phyloP scores from a whole-genome alignment of 331 rosid genomes.

The Acacia pycnantha region DNA sequence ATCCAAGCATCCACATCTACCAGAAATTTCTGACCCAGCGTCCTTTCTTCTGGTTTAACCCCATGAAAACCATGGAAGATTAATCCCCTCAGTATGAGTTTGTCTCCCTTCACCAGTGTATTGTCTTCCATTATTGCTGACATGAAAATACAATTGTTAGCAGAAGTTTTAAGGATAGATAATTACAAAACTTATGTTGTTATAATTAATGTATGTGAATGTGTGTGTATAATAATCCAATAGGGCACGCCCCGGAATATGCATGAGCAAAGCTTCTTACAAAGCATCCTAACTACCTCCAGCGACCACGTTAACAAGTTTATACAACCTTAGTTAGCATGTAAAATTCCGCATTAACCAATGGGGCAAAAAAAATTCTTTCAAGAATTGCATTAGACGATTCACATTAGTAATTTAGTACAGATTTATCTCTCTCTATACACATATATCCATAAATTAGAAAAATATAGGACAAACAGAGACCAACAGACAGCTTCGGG shows the following conservation, averaged over 20 bases:
- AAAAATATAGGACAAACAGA: background rate
- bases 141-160: background rate
- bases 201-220: too few species aligned
- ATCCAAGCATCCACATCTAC: slow-evolving; percentile 92
- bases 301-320: background rate
- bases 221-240: background rate
- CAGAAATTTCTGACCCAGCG: slow-evolving; percentile 74
- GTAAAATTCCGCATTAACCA: background rate
- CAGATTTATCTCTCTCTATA: background rate
- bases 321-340: background rate
- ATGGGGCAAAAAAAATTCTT: background rate
- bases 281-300: background rate
- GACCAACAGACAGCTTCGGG: background rate
- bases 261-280: background rate
- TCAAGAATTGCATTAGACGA: background rate
- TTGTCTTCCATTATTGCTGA: slow-evolving; percentile 47
- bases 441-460: background rate
- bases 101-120: slow-evolving; percentile 55
- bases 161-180: background rate
- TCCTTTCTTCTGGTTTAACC: slow-evolving; percentile 64
- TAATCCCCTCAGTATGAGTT: slow-evolving; percentile 74
- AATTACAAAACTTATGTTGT: background rate
- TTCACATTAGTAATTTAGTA: background rate
- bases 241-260: background rate
- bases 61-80: slow-evolving; percentile 88